phyloP scores from a whole-genome alignment of 2,329 filamentous ascomycete species.

The Sarocladium oryzae region DNA sequence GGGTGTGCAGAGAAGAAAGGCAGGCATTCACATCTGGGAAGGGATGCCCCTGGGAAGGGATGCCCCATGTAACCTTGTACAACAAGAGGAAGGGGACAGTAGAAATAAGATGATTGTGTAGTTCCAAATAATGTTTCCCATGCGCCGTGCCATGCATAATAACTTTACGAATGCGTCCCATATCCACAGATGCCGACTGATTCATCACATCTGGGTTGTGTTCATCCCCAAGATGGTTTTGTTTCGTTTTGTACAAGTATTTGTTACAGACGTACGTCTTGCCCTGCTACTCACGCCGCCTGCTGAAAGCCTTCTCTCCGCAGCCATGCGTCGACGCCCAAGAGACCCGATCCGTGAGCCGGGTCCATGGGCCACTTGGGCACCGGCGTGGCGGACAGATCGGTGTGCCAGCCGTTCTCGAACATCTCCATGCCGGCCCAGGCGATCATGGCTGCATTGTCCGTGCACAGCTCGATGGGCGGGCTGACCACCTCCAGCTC shows the following conservation, averaged over 20 bases:
- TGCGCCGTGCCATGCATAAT: background rate
- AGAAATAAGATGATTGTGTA: constrained; percentile 2
- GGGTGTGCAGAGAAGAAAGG: constrained; percentile 13
- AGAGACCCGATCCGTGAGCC: constrained; percentile 51
- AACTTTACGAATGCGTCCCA: background rate
- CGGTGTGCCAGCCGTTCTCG: constrained; percentile 63
- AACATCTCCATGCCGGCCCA: constrained; percentile 95
- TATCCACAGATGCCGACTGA: too few relatives aligned
- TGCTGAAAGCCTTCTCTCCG: constrained; percentile 14
- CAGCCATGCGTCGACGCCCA: constrained; percentile 50
- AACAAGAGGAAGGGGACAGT: constrained; percentile 8
- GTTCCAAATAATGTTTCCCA: background rate
- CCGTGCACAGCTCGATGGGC: constrained; percentile 74
- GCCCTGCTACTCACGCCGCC: background rate
- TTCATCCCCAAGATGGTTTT: too few relatives aligned
- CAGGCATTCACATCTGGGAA: background rate
- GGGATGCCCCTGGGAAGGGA: background rate
- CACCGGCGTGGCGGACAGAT: constrained; percentile 52
- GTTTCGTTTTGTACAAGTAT: constrained; percentile 12
- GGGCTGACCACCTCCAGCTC: constrained; percentile 61
- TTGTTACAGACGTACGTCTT: constrained; percentile 11
- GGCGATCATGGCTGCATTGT: constrained; percentile 96
- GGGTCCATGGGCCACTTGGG: constrained; percentile 72
- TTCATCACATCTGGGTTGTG: too few relatives aligned
- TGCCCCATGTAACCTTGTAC: constrained; percentile 15